Evolutionary conservation across 768 basidiomycete species (phyloP), one percentile per base, ranked within the genome.

Genomic region (Leucocoprinus sp.): DNA sequence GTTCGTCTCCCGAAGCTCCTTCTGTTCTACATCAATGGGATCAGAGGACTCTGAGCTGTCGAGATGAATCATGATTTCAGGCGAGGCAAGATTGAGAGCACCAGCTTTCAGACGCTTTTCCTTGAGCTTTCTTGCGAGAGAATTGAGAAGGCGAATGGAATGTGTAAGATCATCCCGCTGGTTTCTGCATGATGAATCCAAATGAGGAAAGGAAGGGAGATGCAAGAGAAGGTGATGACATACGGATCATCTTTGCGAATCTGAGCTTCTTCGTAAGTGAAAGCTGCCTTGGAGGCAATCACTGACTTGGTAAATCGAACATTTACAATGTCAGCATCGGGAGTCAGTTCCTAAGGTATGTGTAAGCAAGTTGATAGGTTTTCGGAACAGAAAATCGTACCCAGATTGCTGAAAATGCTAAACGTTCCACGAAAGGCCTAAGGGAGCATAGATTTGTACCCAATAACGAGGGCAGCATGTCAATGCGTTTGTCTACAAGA

Each of bases 381-480:
- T n/a, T 27, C 8, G n/a, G n/a, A 12, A 14, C 11, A 14, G 24
- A 22, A 41, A 26, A 18, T 48, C 65, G 24, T 54, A 93, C 93
- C 95, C 96, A 99, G 43, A 99, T 87, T 8, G 82, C 86, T 0
- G 91, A 93, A 60, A 99, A 98, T 2, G 95, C 96, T 37, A 99
- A 63, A 21, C 96, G 74, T 64, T 98, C 96, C 5, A 99, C 93
- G 55, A 85, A 76, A 0, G 93, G 92, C 37, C 95, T 66, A 29
- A 99, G 69, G 4, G 92, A 95, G 60, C 96, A 99, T 8, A 99
- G 65, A 56, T 98, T 99, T 1, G 95, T 98, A 1, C 96, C 96
- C 5, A 99, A 72, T 7, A 99, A 72, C 2, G 82, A 70, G 0
- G 96, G 96, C 38, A 99, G 71, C 96, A 99, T 99, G 67, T 98